These are phyloP conservation scores for Pythium phragmitis DNA, from an alignment of 352 stramenopile genomes.

Conservation along the genomic window DNA sequence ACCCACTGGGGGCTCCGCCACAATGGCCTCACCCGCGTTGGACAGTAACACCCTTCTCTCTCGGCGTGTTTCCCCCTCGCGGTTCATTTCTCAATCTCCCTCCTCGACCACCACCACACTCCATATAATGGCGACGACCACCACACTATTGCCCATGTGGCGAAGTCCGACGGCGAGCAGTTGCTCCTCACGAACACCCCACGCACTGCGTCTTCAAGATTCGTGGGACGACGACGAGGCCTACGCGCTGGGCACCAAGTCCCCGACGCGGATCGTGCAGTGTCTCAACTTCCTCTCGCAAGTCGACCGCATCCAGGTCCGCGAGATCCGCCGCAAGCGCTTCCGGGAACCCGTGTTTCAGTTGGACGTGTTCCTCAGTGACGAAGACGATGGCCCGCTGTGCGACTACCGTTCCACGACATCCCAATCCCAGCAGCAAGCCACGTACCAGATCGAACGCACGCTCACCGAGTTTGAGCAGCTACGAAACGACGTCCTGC, in stretches of 20 bases:
- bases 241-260: conserved; percentile 1
- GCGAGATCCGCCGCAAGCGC: conserved; percentile 6
- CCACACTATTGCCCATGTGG: conserved; percentile 25
- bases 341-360: conserved; percentile 15
- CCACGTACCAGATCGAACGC: conserved; percentile 27
- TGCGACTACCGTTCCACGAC: too few relatives aligned
- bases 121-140: not conserved
- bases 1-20: too few relatives aligned
- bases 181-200: not conserved
- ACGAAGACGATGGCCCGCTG: not conserved
- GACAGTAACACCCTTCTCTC: too few relatives aligned
- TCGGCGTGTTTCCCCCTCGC: too few relatives aligned
- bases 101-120: not conserved
- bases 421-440: not conserved
- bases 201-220: conserved; percentile 1
- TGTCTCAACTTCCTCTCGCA: conserved; percentile 29
- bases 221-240: conserved; percentile 23
- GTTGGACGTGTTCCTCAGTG: conserved; percentile 23
- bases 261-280: conserved; percentile 16
- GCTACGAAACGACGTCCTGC: conserved; percentile 11
- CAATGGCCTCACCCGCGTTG: too few relatives aligned
- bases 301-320: conserved; percentile 18
- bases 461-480: conserved; percentile 22
- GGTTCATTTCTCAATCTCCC: conserved; percentile 6
- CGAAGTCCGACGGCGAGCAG: conserved; percentile 20